A percentile compares a stretch with the other conserved stretches of the same genome.
phyloP scores from a whole-genome alignment of 2,329 filamentous ascomycete species.

The Sporothrix phasma region DNA sequence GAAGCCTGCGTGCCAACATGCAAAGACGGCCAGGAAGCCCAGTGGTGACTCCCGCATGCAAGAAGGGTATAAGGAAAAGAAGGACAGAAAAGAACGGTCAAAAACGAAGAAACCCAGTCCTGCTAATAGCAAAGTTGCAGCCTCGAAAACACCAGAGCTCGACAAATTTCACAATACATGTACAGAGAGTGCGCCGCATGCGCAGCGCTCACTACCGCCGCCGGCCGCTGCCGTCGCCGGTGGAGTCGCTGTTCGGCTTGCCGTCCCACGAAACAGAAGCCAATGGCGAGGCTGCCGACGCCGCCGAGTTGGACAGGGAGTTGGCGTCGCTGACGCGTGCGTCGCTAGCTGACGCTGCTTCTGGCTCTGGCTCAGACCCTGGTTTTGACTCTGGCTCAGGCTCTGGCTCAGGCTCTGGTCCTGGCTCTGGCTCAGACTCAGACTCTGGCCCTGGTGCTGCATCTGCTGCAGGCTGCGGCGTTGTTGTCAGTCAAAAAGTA shows the following conservation, averaged over 20 bases:
- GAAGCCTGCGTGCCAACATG: neutral
- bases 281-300: slow-evolving; percentile 1
- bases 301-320: neutral
- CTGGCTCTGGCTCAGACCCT: too few relatives aligned
- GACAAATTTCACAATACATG: too few relatives aligned
- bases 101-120: neutral
- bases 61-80: neutral
- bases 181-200: too few relatives aligned
- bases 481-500: slow-evolving; percentile 15
- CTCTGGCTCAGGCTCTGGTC: too few relatives aligned
- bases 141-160: too few relatives aligned
- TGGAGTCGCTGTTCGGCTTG: neutral
- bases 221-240: neutral
- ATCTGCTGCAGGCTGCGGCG: neutral
- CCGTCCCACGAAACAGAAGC: neutral
- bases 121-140: too few relatives aligned
- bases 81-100: neutral
- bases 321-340: neutral
- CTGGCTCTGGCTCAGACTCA: too few relatives aligned
- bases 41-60: neutral
- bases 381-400: too few relatives aligned
- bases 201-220: too few relatives aligned
- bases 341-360: neutral
- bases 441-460: neutral
- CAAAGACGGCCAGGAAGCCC: neutral